Evolutionary conservation across 2,329 filamentous ascomycete species (phyloP), one percentile per base, ranked within the genome.

Genomic region (Venturia carpophila): DNA sequence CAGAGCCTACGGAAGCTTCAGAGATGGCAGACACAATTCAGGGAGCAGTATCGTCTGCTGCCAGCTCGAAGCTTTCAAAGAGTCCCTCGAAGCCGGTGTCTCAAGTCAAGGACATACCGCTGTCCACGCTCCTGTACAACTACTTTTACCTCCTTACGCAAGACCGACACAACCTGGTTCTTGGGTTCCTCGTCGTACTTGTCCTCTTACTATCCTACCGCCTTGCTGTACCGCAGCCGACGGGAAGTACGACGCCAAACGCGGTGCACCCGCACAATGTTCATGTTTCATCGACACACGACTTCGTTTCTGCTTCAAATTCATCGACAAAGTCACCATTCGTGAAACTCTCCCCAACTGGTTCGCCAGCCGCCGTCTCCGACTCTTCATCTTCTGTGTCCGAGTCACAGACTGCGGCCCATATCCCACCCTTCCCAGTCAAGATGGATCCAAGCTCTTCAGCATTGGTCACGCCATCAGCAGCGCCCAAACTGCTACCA

Each of bases 81-180:
- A 27, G 66, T 27, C 67, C 62, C 17, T 19, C 27, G 27, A 19
- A 34, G 30, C 30, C 30, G 30, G 30, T 6, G 6, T 21, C 24
- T 7, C 45, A 56, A 17, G n/a, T 27, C 2, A 68, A 70, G 2
- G 77, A 85, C 19, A 77, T 85, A 24, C 82, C 82, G 2, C 73
- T 86, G 0, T 74, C 77, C 19, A 79, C 79, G 0, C 73, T 85
- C 17, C 67, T 85, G 56, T 75, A 77, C 66, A 84, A 84, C 69
- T 85, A 84, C 68, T 66, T 84, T 21, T 74, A 78, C 30, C 73
- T 84, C 1, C 73, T 84, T 24, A 75, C 80, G 2, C 77, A 77
- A 56, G 84, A 87, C 68, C 76, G 76, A 58, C 77, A 80, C 45
- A 86, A 86, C 69, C 73, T 84, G 13, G 73, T 78, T 21, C 79